Evolutionary conservation across 2,329 filamentous ascomycete genomes (phyloP), one percentile per base, ranked within the genome.

Genomic region (Fusarium sp.): DNA sequence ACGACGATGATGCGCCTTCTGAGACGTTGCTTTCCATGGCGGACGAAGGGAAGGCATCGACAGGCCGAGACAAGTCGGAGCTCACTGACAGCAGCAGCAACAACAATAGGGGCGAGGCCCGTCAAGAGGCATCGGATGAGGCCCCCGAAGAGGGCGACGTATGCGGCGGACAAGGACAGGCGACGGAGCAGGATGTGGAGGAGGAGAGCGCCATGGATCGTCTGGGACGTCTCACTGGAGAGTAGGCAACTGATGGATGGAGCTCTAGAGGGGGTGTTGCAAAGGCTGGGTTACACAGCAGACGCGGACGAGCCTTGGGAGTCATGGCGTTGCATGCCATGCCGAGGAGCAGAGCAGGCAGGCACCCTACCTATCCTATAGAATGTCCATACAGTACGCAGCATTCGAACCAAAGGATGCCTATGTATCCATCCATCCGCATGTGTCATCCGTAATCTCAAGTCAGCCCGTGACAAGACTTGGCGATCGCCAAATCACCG

Each of bases 401-500:
- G 25, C 10, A 29, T 18, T n/a, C 25, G 22, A 47, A 47, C 45
- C 22, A 47, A 47, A 47, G 18, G 45, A 47, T 47, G 22, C 22
- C 14, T 47, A 25, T 36, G 52, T 40, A 25, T 31, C 7, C 57
- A 31, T 63, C 20, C 27, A 31, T 29, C 42, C 36, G 40, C 61
- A 45, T 36, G 60, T 66, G 45, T 36, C 63, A 71, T 58, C 50
- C 63, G 22, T 35, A 66, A 29, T 63, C 29, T 29, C 35, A 18
- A 54, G 14, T 8, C 25, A 22, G 33, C n/a, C 42, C 31, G 29
- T 54, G 42, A 58, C 52, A 47, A 36, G 63, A 56, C 56, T 36
- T 40, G 56, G 63, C 56, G 45, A 62, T 66, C 16, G 42, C 54
- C 35, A 62, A 45, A 58, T 81, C 74, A 91, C 71, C 88, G 85